phyloP scores from a whole-genome alignment of 2,329 filamentous ascomycete genomes.

The Hymenotorrendiella dingleyae region DNA sequence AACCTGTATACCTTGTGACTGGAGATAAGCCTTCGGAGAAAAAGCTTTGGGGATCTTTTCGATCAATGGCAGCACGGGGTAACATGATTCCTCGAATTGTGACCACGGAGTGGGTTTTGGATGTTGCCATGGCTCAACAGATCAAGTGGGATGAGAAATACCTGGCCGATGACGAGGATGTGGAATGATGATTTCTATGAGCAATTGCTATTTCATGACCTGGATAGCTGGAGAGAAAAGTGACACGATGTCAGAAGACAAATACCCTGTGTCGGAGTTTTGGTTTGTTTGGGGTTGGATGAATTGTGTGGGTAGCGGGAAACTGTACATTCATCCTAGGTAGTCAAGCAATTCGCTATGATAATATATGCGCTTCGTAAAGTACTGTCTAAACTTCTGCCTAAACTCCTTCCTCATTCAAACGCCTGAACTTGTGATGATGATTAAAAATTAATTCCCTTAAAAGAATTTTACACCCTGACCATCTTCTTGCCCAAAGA shows the following conservation, averaged over 20 bases:
- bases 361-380: neutral
- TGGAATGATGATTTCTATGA: too few relatives aligned
- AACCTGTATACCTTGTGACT: conserved; percentile 79
- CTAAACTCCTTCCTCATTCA: too few relatives aligned
- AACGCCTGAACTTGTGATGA: too few relatives aligned
- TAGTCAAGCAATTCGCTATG: neutral
- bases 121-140: conserved; percentile 83
- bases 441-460: conserved; percentile 10
- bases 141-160: conserved; percentile 63
- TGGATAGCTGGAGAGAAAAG: neutral
- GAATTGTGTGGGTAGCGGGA: too few relatives aligned
- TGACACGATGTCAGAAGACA: neutral
- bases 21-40: conserved; percentile 61
- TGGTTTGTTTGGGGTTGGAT: neutral
- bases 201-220: too few relatives aligned
- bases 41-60: conserved; percentile 73
- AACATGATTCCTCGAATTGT: conserved; percentile 80
- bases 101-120: conserved; percentile 80
- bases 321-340: neutral
- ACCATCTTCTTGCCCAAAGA: conserved; percentile 85
- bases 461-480: conserved; percentile 96
- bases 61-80: conserved; percentile 68
- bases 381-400: conserved; percentile 5
- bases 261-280: conserved; percentile 3
- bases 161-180: conserved; percentile 31